phyloP scores from a whole-genome alignment of 2,329 filamentous ascomycete species.

The Aspergillus pseudoterreus region DNA sequence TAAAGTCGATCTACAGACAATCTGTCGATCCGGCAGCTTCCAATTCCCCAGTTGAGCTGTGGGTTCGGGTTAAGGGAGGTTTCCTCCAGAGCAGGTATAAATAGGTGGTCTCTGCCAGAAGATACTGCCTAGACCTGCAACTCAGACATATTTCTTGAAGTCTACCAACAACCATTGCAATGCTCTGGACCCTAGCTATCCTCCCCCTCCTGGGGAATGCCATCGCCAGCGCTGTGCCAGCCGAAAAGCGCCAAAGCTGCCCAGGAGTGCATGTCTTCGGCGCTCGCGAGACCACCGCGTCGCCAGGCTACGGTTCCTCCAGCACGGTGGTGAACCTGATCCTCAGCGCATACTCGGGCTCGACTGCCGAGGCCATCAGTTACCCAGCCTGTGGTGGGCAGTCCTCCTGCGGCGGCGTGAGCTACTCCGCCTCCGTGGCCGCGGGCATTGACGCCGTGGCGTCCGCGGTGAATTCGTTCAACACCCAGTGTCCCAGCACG shows the following conservation, averaged over 20 bases:
- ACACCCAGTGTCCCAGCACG: slow-evolving; percentile 54
- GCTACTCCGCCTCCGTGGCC: slow-evolving; percentile 42
- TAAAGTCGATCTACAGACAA: not conserved
- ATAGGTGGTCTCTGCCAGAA: too few species aligned
- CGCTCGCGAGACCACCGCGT: slow-evolving; percentile 49
- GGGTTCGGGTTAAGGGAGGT: not conserved
- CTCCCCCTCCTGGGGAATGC: not conserved
- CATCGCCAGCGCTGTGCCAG: not conserved
- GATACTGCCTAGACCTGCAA: too few species aligned
- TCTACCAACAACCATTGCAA: not conserved
- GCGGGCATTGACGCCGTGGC: slow-evolving; percentile 59
- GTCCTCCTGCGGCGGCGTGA: slow-evolving; percentile 49
- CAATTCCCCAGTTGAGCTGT: too few species aligned
- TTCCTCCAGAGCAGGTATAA: too few species aligned
- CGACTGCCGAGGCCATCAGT: slow-evolving; percentile 53
- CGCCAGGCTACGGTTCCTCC: slow-evolving; percentile 50
- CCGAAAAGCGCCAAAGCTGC: slow-evolving; percentile 24
- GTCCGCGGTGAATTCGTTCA: slow-evolving; percentile 56
- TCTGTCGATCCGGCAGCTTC: not conserved
- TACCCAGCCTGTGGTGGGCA: slow-evolving; percentile 64
- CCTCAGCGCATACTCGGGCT: slow-evolving; percentile 45
- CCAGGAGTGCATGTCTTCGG: slow-evolving; percentile 50
- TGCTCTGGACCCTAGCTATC: not conserved
- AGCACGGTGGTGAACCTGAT: slow-evolving; percentile 51
- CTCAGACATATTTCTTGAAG: too few species aligned